Base-by-base conservation (phyloP, 768 basidiomycete genomes). In the Pleurotus eryngii region DNA sequence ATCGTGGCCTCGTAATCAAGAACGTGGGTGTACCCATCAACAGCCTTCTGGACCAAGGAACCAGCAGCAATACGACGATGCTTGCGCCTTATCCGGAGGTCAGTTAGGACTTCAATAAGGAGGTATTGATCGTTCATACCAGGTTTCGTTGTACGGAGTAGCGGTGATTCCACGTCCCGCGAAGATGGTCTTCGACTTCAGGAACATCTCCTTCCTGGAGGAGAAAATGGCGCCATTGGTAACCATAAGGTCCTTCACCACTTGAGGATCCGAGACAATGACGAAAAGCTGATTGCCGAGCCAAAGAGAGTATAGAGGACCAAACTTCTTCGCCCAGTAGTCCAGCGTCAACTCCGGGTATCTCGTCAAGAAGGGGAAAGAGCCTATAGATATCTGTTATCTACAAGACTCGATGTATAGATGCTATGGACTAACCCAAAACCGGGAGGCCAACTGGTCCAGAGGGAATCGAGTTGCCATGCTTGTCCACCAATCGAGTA, bases 271-370 rank as follows among this genome's bases (percentile, higher is more conserved):
- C 4, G 77, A 79, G 35, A 81, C 57, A 40, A 78, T 66, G 49
- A 81, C 70, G 60, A 79, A 76, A 17, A 78, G 74, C 58, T 79
- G 79, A 58, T 76, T 73, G 15, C 79, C 79, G 18, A 81, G 69
- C 71, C 72, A 76, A 51, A 81, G 57, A 5, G 79, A 79, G 59
- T 74, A 79, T 9, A 81, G 55, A 0, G 76, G 65, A 0, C 79
- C 79, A 55, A 70, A 80, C 55, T 71, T 70, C 56, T 73, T 72
- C 1, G 74, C 70, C 79, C 79, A 80, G 37, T 63, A 57, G 53
- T 75, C 70, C 14, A 80, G 67, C 1, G 70, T 70, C 24, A 74
- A 68, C 63, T 80, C 79, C 3, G 79, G 77, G 39, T 75, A 78
- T 12, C 68, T 56, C 4, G 72, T 72, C 18, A 79, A 67, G 64